Percentiles rank a stretch among this genome's conserved stretches.
Evolutionary conservation across 768 basidiomycete genomes (phyloP).

Genomic region (Amanita rubescens): DNA sequence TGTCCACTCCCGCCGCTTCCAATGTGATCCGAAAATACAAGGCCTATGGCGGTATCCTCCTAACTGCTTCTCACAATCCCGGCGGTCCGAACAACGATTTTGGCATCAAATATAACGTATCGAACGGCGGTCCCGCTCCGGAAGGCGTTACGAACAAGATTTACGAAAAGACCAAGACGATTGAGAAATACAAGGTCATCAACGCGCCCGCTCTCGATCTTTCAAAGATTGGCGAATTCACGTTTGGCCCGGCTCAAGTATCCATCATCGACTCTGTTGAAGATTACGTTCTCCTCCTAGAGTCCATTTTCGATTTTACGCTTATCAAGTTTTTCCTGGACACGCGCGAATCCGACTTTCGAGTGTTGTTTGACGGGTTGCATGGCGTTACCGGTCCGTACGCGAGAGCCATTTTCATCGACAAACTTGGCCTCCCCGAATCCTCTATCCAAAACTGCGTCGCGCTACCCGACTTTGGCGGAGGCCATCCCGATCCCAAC

Average conservation of each 20-base stretch:
- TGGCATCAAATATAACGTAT: conserved; percentile 98
- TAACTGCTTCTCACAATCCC: conserved; percentile 97
- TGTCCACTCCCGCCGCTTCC: conserved; percentile 96
- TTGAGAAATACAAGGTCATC: conserved; percentile 78
- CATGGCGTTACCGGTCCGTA: conserved; percentile 98
- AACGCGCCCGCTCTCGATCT: conserved; percentile 76
- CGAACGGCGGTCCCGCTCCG: conserved; percentile 96
- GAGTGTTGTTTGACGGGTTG: conserved; percentile 91
- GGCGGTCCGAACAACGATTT: conserved; percentile 98
- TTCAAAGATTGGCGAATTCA: conserved; percentile 69
- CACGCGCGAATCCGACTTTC: conserved; percentile 59
- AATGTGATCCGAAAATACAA: conserved; percentile 95
- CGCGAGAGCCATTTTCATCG: conserved; percentile 80
- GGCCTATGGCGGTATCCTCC: conserved; percentile 91
- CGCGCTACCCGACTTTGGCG: conserved; percentile 93
- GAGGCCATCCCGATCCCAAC: conserved; percentile 98
- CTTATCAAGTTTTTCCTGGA: conserved; percentile 86
- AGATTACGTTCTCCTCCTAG: conserved; percentile 79
- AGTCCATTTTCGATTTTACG: conserved; percentile 90
- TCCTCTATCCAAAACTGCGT: conserved; percentile 84
- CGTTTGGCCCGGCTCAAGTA: conserved; percentile 78
- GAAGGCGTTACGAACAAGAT: conserved; percentile 96
- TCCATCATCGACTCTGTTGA: conserved; percentile 90
- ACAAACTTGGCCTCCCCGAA: conserved; percentile 72
- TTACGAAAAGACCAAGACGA: conserved; percentile 83